Evolutionary conservation across 2,329 filamentous ascomycete species (phyloP), one percentile per base, ranked within the genome.

Genomic region (Diaporthe sp.): DNA sequence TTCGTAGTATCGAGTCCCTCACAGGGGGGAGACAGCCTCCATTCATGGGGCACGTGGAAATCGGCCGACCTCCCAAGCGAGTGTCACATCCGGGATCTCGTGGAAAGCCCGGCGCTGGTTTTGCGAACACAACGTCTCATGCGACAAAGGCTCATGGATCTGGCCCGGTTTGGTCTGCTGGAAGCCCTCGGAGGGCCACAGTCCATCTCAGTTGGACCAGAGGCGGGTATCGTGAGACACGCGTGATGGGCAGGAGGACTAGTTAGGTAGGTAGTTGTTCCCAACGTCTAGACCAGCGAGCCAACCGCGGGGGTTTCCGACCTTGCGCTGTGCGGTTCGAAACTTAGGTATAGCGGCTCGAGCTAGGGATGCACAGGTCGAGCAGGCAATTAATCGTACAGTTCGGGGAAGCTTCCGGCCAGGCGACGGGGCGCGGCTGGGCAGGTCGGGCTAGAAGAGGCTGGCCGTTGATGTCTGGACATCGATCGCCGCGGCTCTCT

Each of bases 1-100:
- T 81, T 88, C 89, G 89, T 77, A 79, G 44, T 53, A 55, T 77
- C 72, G 74, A 77, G 74, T 78, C 78, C 77, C 75, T 76, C 65
- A 72, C 31, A 55, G 65, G 74, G 78, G 77, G 78, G 77, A 73
- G 75, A 59, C 55, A 68, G 61, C 46, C 57, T 61, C 75, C 73
- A 58, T 73, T 74, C 75, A 76, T 76, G 73, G 73, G 75, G 77
- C 75, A 62, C 75, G 73, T 62, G 71, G 55, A 59, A 65, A 49
- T 76, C 46, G 69, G 69, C 73, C 53, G 69, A 73, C 46, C 73
- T 62, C 69, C 61, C 73, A 57, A 67, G 69, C 59, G 46, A 57
- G 31, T 59, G 65, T 75, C 68, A 51, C 73, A 75, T 75, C 67
- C 55, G 42, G 59, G 37, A 57, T 25, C 58, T 73, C 71, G 71